These are phyloP conservation scores for Lipomyces oligophaga DNA, from an alignment of 805 yeast genomes.

Conservation along the genomic window DNA sequence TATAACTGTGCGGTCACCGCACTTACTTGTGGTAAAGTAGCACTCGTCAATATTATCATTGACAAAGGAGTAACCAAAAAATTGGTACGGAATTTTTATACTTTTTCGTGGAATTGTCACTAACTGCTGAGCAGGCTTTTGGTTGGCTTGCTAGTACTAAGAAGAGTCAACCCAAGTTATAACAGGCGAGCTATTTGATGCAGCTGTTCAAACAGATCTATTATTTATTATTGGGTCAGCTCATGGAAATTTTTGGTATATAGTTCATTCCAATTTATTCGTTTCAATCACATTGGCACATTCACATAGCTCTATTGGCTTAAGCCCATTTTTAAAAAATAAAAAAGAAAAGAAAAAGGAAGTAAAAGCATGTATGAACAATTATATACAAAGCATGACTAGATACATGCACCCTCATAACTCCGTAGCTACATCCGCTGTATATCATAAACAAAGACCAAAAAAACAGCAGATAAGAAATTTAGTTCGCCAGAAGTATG, in stretches of 20 bases:
- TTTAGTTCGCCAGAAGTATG: too few relatives aligned
- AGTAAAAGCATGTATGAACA: too few relatives aligned
- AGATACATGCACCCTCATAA: too few relatives aligned
- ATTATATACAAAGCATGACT: too few relatives aligned
- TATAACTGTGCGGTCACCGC: slow-evolving; percentile 38
- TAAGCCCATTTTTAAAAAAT: neutral
- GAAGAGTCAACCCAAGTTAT: slow-evolving; percentile 33
- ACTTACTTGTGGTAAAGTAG: slow-evolving; percentile 39
- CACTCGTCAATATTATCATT: slow-evolving; percentile 58
- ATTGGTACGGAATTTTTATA: slow-evolving; percentile 35
- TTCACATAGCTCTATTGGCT: neutral
- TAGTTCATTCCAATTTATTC: neutral
- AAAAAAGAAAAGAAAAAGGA: too few relatives aligned
- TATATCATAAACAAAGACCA: too few relatives aligned
- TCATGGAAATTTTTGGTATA: neutral
- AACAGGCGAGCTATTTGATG: neutral
- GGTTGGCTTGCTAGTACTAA: slow-evolving; percentile 63
- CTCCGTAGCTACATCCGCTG: too few relatives aligned
- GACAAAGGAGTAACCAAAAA: slow-evolving; percentile 54
- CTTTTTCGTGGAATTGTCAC: neutral
- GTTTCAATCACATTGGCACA: neutral
- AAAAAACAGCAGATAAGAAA: too few relatives aligned
- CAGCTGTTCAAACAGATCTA: too few relatives aligned
- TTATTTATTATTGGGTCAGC: neutral
- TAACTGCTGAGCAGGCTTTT: slow-evolving; percentile 38